Percentiles rank a stretch among this genome's conserved stretches.
phyloP scores from a whole-genome alignment of 768 basidiomycete species.

The Pisolithus albus region DNA sequence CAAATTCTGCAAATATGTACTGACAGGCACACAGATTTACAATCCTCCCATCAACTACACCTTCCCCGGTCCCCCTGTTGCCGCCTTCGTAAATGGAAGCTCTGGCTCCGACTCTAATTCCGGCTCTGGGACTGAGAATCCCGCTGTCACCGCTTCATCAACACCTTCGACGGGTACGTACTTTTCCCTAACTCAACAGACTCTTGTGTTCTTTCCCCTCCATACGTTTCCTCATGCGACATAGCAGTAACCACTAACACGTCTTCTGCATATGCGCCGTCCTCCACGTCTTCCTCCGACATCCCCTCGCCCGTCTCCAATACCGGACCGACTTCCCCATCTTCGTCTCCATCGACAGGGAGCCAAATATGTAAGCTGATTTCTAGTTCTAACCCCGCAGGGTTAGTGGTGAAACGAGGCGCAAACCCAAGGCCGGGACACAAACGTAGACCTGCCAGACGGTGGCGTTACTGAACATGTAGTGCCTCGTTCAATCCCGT shows the following conservation, averaged over 20 bases:
- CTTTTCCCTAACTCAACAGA: background rate
- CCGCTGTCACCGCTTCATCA: constrained; percentile 11
- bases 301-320: background rate
- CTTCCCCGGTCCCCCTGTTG: constrained; percentile 50
- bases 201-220: background rate
- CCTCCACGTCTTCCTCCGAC: constrained; percentile 3
- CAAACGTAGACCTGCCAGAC: no score
- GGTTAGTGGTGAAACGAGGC: no score
- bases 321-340: background rate
- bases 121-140: constrained; percentile 12
- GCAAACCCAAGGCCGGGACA: no score
- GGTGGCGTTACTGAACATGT: no score
- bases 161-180: constrained; percentile 16
- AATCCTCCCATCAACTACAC: constrained; percentile 31
- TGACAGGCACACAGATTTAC: constrained; percentile 19
- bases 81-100: constrained; percentile 30
- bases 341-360: background rate
- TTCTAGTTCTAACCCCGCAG: no score
- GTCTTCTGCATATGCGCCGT: constrained; percentile 8
- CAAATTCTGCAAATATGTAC: background rate
- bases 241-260: constrained; percentile 21
- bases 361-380: no score
- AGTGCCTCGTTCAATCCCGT: no score
- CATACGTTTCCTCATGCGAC: constrained; percentile 12
- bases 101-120: constrained; percentile 14